phyloP scores from a whole-genome alignment of 179 eudicot genomes.

The Patellifolia procumbens region DNA sequence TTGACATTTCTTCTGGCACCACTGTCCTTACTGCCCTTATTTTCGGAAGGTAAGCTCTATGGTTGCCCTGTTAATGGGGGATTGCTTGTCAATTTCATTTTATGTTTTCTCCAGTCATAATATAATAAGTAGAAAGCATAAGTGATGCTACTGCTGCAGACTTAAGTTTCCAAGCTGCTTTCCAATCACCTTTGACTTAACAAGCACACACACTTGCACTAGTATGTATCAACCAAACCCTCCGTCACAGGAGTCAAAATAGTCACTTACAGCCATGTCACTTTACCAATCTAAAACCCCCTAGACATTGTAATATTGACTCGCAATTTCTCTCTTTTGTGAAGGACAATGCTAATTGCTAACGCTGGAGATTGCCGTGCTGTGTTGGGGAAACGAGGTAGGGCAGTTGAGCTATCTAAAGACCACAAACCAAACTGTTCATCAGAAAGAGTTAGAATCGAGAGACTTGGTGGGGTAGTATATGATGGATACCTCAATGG shows the following conservation, averaged over 20 bases:
- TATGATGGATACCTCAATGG: slow-evolving; percentile 90
- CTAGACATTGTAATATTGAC: slow-evolving; percentile 13
- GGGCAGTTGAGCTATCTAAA: slow-evolving; percentile 75
- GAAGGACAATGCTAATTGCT: slow-evolving; percentile 70
- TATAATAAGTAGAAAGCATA: not conserved
- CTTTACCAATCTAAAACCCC: not conserved
- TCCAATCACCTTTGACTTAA: not conserved
- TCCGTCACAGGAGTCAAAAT: no score
- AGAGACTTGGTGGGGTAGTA: slow-evolving; percentile 78
- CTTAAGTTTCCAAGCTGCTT: not conserved
- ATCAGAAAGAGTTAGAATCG: slow-evolving; percentile 65
- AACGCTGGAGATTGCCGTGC: slow-evolving; percentile 98
- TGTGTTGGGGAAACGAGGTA: slow-evolving; percentile 75
- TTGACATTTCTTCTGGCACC: slow-evolving; percentile 88
- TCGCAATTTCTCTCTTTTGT: slow-evolving; percentile 6
- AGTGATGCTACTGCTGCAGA: not conserved
- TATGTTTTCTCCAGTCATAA: not conserved
- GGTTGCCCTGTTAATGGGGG: not conserved
- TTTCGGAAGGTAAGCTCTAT: slow-evolving; percentile 60
- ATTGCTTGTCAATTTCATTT: not conserved
- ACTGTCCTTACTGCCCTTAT: slow-evolving; percentile 71
- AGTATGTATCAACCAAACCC: no score
- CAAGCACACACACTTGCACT: no score
- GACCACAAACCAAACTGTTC: slow-evolving; percentile 80
- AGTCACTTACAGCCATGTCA: not conserved